Conservation (phyloP, 495 filamentous ascomycete species). For the Opeltia flavorubescens region DNA sequence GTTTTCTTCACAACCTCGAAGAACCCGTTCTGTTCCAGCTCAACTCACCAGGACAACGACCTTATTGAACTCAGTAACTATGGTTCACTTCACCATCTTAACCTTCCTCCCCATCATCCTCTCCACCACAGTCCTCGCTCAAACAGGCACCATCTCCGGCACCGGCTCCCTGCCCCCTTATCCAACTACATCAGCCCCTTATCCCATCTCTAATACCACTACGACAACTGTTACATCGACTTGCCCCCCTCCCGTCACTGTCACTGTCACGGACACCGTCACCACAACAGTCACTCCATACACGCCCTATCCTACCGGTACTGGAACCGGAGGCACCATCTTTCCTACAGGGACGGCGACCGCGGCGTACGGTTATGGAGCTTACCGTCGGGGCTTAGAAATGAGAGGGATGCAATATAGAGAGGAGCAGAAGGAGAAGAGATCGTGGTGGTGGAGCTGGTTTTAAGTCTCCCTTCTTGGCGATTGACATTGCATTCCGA, state of each 20-base stretch:
- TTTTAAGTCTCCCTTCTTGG: not conserved
- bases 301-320: not conserved
- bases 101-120: conserved; percentile 5
- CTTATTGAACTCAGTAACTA: not conserved
- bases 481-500: not conserved
- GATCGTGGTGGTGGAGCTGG: not conserved
- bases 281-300: not conserved
- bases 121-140: not conserved
- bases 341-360: conserved; percentile 2
- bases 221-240: not conserved
- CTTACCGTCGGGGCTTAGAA: conserved; percentile 3
- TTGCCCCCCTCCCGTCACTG: not conserved
- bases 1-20: not conserved
- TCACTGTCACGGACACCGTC: conserved; percentile 7
- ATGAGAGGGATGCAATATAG: conserved; percentile 4
- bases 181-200: conserved; percentile 1
- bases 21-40: not conserved
- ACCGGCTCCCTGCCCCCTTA: not conserved
- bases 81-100: not conserved
- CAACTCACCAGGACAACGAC: too few relatives aligned
- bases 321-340: conserved; percentile 2
- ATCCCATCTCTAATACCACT: conserved; percentile 4
- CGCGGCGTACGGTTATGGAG: not conserved
- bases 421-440: conserved; percentile 1
- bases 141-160: not conserved